These are phyloP conservation scores for Cyclostephanos tholiformis DNA, from an alignment of 108 stramenopile species.

Conservation along the genomic window DNA sequence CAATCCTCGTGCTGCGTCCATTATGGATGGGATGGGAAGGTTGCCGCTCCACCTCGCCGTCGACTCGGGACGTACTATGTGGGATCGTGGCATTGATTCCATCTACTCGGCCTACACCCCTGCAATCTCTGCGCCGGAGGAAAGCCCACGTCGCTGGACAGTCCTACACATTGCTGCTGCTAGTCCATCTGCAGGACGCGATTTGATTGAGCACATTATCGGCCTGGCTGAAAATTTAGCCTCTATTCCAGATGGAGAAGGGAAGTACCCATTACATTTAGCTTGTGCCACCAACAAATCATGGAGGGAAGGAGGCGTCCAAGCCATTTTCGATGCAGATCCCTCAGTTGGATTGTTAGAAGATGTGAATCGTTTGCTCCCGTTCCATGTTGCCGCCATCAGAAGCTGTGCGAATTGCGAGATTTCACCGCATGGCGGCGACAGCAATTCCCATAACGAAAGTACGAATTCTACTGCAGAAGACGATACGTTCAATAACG, in stretches of 20 bases:
- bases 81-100: constrained; percentile 46
- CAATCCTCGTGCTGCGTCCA: constrained; percentile 64
- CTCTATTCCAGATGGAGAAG: constrained; percentile 62
- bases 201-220: constrained; percentile 61
- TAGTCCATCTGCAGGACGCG: constrained; percentile 49
- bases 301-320: constrained; percentile 65
- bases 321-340: constrained; percentile 63
- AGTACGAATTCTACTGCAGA: background rate
- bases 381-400: constrained; percentile 61
- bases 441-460: background rate
- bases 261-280: constrained; percentile 72
- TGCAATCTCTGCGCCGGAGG: constrained; percentile 36
- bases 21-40: constrained; percentile 32
- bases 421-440: background rate
- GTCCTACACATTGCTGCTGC: constrained; percentile 56
- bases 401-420: constrained; percentile 7
- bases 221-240: constrained; percentile 58
- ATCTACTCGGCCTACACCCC: constrained; percentile 36
- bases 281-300: constrained; percentile 66
- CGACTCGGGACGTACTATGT: constrained; percentile 43
- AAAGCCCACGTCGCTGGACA: constrained; percentile 43
- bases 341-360: constrained; percentile 51
- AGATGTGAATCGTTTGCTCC: constrained; percentile 59
- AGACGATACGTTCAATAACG: constrained; percentile 11
- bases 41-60: constrained; percentile 69